Evolutionary conservation across 1,139 yeast genomes (phyloP).

Genomic region (Debaryomycetaceae sp.): DNA sequence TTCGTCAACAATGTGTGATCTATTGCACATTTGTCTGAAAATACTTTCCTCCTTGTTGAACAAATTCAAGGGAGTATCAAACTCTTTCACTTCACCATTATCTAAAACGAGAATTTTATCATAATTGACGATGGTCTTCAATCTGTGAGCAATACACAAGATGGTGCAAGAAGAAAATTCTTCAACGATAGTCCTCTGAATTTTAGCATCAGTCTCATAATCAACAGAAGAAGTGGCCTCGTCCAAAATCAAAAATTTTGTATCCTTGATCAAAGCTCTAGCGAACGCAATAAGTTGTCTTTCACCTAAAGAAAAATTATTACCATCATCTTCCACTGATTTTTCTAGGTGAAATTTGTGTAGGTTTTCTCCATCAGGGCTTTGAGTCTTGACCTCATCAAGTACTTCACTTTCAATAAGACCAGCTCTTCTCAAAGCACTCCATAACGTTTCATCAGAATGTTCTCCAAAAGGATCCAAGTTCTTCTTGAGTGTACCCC

Average conservation of each 20-base stretch:
- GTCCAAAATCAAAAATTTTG: constrained; percentile 67
- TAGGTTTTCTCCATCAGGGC: constrained; percentile 8
- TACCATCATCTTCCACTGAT: constrained; percentile 68
- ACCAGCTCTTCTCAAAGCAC: constrained; percentile 58
- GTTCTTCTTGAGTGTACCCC: constrained; percentile 62
- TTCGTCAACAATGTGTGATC: constrained; percentile 37
- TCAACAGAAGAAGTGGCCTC: constrained; percentile 86
- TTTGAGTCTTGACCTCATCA: constrained; percentile 8
- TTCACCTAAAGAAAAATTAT: constrained; percentile 75
- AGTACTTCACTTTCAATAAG: constrained; percentile 37
- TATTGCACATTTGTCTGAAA: constrained; percentile 55
- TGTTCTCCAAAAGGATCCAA: constrained; percentile 62
- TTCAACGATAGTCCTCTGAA: constrained; percentile 59
- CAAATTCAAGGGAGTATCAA: constrained; percentile 51
- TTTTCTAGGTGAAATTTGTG: constrained; percentile 65
- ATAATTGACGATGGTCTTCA: constrained; percentile 63
- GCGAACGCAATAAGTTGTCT: constrained; percentile 74
- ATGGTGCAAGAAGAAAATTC: constrained; percentile 69
- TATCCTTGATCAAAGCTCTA: constrained; percentile 69
- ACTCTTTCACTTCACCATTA: constrained; percentile 57
- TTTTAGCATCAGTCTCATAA: constrained; percentile 69
- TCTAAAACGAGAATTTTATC: constrained; percentile 68
- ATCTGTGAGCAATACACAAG: constrained; percentile 75
- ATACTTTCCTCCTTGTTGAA: constrained; percentile 21
- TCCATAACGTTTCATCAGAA: constrained; percentile 53